Conservation (phyloP, 202 grass and related monocot species). For the Brachypodium distachyon region DNA sequence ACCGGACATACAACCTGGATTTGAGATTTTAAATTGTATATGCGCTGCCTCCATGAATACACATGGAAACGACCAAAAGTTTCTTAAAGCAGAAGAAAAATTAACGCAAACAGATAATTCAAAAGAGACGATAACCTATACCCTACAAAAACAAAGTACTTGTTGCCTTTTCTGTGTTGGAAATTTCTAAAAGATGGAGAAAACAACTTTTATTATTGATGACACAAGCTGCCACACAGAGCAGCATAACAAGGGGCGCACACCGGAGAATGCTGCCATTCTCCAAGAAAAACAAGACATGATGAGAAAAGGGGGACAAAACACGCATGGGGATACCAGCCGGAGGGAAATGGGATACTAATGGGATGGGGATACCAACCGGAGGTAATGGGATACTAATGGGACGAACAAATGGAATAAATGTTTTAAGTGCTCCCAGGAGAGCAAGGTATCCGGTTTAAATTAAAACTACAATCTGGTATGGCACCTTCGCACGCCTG, state of each 20-base stretch:
- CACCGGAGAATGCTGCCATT: constrained; percentile 8
- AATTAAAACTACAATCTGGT: constrained; percentile 23
- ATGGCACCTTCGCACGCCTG: constrained; percentile 16
- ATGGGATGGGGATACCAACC: neutral
- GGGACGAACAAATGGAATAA: constrained; percentile 12
- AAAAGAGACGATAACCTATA: too few species aligned
- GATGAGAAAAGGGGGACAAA: neutral
- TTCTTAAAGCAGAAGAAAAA: too few species aligned
- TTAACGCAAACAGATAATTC: too few species aligned
- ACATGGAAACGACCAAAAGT: too few species aligned
- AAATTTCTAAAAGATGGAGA: neutral
- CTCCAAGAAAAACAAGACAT: neutral
- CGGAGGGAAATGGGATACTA: neutral
- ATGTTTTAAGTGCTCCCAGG: constrained; percentile 41
- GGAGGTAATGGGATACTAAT: neutral
- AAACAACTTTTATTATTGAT: neutral
- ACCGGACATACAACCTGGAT: too few species aligned
- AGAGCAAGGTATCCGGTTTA: constrained; percentile 48
- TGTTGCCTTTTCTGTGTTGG: neutral
- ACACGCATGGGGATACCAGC: neutral
- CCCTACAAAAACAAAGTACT: too few species aligned
- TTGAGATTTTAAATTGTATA: too few species aligned
- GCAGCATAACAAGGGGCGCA: neutral
- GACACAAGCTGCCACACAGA: neutral
- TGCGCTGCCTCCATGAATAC: too few species aligned